A percentile compares a stretch with the other conserved stretches of the same genome.
Conservation (phyloP, 257 asterid species). For the Solanum pinnatisectum region DNA sequence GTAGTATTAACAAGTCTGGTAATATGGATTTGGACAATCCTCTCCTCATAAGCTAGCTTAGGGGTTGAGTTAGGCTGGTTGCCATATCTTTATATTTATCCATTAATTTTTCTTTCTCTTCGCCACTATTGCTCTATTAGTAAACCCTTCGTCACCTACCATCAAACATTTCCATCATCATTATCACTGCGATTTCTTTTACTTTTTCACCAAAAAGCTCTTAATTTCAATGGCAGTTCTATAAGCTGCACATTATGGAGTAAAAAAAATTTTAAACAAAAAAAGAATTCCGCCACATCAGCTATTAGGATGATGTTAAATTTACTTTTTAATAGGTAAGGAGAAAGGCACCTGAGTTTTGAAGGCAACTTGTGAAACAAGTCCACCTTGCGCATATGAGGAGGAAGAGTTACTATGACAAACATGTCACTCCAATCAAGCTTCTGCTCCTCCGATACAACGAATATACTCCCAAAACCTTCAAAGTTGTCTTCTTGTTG, state of each 20-base stretch:
- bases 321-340: not conserved
- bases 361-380: conserved; percentile 42
- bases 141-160: no score
- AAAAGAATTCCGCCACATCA: not conserved
- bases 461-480: not conserved
- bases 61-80: no score
- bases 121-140: no score
- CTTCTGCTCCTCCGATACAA: not conserved
- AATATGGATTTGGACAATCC: not conserved
- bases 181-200: no score
- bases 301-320: not conserved
- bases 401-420: conserved; percentile 30
- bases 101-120: no score
- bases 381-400: conserved; percentile 25
- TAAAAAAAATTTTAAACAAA: no score
- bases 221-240: no score
- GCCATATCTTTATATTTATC: no score
- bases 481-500: not conserved
- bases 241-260: no score
- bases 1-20: not conserved
- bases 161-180: no score
- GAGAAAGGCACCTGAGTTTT: conserved; percentile 24
- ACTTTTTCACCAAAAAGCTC: no score
- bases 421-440: conserved; percentile 61
- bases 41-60: no score